Conservation (phyloP, 2,329 filamentous ascomycete species). For the Ophiocordyceps camponoti-floridani region DNA sequence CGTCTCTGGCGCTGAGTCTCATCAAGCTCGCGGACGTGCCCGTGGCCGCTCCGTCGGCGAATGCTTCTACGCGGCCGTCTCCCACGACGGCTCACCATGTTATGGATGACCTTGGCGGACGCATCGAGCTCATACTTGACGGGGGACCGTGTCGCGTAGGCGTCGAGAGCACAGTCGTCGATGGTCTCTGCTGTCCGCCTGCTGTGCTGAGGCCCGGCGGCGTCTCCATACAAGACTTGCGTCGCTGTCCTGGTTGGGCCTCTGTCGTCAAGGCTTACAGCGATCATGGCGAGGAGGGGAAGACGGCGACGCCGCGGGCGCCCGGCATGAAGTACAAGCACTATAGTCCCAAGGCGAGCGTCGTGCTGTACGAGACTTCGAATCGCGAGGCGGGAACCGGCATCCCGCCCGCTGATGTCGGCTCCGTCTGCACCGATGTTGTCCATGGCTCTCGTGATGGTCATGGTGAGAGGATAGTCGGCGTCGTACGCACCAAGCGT, state of each 20-base stretch:
- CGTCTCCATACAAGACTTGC: slow-evolving; percentile 63
- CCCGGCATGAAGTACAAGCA: slow-evolving; percentile 99
- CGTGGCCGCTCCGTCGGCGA: slow-evolving; percentile 82
- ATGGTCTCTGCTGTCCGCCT: slow-evolving; percentile 68
- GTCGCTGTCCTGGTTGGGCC: slow-evolving; percentile 64
- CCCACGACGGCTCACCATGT: slow-evolving; percentile 87
- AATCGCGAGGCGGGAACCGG: slow-evolving; percentile 16
- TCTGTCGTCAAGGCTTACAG: slow-evolving; percentile 60
- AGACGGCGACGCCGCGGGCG: slow-evolving; percentile 47
- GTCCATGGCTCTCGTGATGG: neutral
- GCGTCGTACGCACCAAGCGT: slow-evolving; percentile 35
- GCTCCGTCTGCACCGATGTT: neutral
- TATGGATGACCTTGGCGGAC: slow-evolving; percentile 61
- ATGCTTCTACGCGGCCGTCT: slow-evolving; percentile 82
- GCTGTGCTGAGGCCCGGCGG: slow-evolving; percentile 75
- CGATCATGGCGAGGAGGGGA: slow-evolving; percentile 51
- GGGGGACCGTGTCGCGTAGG: slow-evolving; percentile 76
- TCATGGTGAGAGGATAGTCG: slow-evolving; percentile 18
- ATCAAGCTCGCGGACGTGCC: slow-evolving; percentile 63
- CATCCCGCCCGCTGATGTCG: slow-evolving; percentile 17
- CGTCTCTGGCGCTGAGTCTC: slow-evolving; percentile 70
- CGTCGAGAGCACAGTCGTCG: slow-evolving; percentile 92
- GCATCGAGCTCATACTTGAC: slow-evolving; percentile 76
- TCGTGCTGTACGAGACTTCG: slow-evolving; percentile 59
- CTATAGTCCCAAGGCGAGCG: slow-evolving; percentile 78